These are phyloP conservation scores for Digitaria exilis DNA, from an alignment of 202 grass and related monocot genomes.

Conservation along the genomic window DNA sequence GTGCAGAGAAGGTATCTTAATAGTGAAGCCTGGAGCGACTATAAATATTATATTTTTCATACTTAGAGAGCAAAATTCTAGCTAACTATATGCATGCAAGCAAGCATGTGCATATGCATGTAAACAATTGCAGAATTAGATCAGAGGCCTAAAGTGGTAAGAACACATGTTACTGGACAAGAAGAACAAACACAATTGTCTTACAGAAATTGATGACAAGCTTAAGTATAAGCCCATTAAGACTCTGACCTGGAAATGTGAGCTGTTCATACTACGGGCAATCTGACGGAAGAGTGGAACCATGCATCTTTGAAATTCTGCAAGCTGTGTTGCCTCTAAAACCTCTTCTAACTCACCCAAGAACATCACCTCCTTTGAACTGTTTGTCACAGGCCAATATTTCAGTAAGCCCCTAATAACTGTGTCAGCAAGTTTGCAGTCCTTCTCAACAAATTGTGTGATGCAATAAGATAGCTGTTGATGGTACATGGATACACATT, in stretches of 20 bases:
- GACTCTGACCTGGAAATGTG: conserved; percentile 88
- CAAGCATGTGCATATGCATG: neutral
- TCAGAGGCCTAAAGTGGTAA: conserved; percentile 9
- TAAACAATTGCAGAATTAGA: neutral
- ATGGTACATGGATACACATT: conserved; percentile 82
- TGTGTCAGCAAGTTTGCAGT: conserved; percentile 93
- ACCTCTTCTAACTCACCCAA: conserved; percentile 96
- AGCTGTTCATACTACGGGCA: conserved; percentile 82
- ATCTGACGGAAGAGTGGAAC: conserved; percentile 81
- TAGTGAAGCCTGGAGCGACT: neutral
- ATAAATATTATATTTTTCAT: neutral
- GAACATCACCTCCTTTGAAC: conserved; percentile 99
- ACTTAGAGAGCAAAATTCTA: neutral
- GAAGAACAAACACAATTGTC: neutral
- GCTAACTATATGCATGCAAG: neutral
- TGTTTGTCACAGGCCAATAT: conserved; percentile 99
- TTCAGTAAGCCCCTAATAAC: conserved; percentile 95
- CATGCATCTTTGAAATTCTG: conserved; percentile 94
- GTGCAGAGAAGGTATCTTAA: neutral
- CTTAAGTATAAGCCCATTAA: conserved; percentile 17
- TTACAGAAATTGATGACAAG: conserved; percentile 15
- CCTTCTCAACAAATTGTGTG: conserved; percentile 99
- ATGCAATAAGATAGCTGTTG: conserved; percentile 95
- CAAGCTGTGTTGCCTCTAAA: conserved; percentile 86
- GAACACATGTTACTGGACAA: neutral